These are phyloP conservation scores for Cornus kousa DNA, from an alignment of 148 eudicot genomes.

Conservation along the genomic window DNA sequence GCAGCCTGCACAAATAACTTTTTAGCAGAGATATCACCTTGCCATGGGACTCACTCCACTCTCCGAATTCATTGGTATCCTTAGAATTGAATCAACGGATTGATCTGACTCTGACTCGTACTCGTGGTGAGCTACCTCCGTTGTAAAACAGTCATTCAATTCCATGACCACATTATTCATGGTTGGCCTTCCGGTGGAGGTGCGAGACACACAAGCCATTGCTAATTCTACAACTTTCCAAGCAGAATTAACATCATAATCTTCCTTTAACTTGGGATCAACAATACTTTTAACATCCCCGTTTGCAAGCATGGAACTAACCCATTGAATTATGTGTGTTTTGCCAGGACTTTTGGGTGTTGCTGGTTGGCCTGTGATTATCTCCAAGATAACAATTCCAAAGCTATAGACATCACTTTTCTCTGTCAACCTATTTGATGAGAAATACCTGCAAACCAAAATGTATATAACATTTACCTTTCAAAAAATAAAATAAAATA, in stretches of 20 bases:
- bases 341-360: not conserved
- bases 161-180: slow-evolving; percentile 27
- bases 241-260: slow-evolving; percentile 15
- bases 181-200: slow-evolving; percentile 14
- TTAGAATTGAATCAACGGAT: not conserved
- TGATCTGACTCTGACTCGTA: too few relatives aligned
- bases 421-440: slow-evolving; percentile 16
- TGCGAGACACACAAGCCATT: slow-evolving; percentile 20
- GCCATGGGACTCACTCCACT: too few relatives aligned
- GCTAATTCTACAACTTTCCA: slow-evolving; percentile 26
- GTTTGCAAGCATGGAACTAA: slow-evolving; percentile 5
- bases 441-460: slow-evolving; percentile 14
- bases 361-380: slow-evolving; percentile 26
- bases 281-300: slow-evolving; percentile 19
- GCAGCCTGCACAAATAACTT: too few relatives aligned
- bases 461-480: not conserved
- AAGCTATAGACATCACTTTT: slow-evolving; percentile 26
- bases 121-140: not conserved
- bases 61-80: not conserved
- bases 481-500: too few relatives aligned
- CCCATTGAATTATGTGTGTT: slow-evolving; percentile 21
- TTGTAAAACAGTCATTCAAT: slow-evolving; percentile 22
- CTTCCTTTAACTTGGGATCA: slow-evolving; percentile 14
- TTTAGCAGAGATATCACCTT: too few relatives aligned
- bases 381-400: slow-evolving; percentile 23